Base-by-base conservation (phyloP, 306 rosid species). In the Lupinus albus region DNA sequence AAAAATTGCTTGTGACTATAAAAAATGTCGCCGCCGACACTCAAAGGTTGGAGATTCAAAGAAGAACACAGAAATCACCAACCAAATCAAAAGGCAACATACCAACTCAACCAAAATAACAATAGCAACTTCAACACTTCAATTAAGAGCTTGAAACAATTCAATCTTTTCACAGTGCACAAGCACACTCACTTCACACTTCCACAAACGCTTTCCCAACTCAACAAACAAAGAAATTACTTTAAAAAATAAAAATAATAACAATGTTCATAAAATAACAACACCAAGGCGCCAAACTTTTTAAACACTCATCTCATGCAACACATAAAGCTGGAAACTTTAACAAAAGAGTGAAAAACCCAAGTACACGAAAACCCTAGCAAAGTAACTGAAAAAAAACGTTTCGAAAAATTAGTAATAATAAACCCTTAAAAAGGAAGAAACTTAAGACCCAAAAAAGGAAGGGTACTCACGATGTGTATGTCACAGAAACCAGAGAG, bases 401-500 rank as follows among this genome's bases (percentile, higher is more conserved):
- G 38, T 20, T 18, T 17, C 12, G 49, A 44, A 44, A 39, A 14
- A 4, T 25, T 25, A 25, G 4, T 20, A 33, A 6, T 0, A 28
- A 53, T 8, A 64, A 25, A 70, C 69, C 71, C 51, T 52, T 49
- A 3, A 28, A 20, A 41, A 17, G 5, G 8, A 12, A 55, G 28
- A 14, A 12, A 49, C 15, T n/a, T 14, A 13, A 61, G 11, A 18
- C 21, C 18, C 15, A 48, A 35, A 62, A 17, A 36, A 51, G 15
- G 30, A 67, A 75, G 17, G 38, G 16, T 35, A 78, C 88, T 78
- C 59, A 94, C 99, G 67, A 94, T 94, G 83, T 91, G 99, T 72
- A 94, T 91, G 69, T 90, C 99, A 59, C 78, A 80, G 82, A 94
- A 94, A 33, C 95, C 99, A 4, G 99, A 88, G 81, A 94, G 99